phyloP scores from a whole-genome alignment of 2,329 filamentous ascomycete species.

The Ophidiomyces ophidiicola region DNA sequence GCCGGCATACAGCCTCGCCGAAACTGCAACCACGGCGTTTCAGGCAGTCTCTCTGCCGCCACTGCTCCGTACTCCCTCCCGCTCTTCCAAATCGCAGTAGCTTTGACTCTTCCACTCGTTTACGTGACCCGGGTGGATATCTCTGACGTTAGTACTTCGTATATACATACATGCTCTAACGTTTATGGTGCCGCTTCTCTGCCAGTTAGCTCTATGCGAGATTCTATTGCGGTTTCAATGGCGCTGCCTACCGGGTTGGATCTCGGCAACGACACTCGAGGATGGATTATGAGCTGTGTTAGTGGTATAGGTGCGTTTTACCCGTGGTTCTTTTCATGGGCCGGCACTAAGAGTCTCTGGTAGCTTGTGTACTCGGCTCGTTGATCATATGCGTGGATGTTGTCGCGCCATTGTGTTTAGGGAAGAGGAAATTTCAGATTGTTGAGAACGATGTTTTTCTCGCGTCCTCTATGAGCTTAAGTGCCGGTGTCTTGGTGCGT shows the following conservation, averaged over 20 bases:
- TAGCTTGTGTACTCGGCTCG: conserved; percentile 56
- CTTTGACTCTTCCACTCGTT: too few species aligned
- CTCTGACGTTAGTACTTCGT: too few species aligned
- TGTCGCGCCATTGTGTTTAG: conserved; percentile 58
- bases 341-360: conserved; percentile 10
- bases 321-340: conserved; percentile 12
- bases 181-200: too few species aligned
- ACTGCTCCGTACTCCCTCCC: too few species aligned
- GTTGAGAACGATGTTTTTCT: conserved; percentile 81
- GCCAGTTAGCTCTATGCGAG: too few species aligned
- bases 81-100: too few species aligned
- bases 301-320: conserved; percentile 57
- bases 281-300: conserved; percentile 79
- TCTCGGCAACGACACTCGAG: conserved; percentile 65
- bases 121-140: too few species aligned
- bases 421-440: conserved; percentile 68
- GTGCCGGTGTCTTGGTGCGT: conserved; percentile 88
- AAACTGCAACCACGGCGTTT: too few species aligned
- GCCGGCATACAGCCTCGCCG: neutral
- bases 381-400: conserved; percentile 79
- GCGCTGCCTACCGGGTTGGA: conserved; percentile 6
- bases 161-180: too few species aligned
- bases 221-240: too few species aligned
- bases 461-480: conserved; percentile 76
- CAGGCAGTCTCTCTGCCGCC: too few species aligned